Conservation (phyloP, 768 basidiomycete species). For the Tulasnella sp. region DNA sequence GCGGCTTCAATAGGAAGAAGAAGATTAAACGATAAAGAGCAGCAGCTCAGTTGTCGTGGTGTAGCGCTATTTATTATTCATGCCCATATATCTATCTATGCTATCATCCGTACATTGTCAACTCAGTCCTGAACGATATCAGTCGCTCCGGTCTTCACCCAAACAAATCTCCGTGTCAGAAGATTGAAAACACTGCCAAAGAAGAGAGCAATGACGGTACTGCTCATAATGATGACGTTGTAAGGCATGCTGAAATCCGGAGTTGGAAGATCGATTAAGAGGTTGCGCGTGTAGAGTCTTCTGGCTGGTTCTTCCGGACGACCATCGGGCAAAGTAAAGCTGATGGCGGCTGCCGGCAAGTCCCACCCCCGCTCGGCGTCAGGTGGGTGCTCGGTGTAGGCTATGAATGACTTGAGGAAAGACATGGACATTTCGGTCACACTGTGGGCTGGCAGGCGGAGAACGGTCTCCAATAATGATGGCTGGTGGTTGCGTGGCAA, state of each 20-base stretch:
- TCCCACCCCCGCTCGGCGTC: slow-evolving; percentile 97
- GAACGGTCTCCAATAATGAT: slow-evolving; percentile 70
- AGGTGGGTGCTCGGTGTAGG: slow-evolving; percentile 94
- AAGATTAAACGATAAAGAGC: slow-evolving; percentile 11
- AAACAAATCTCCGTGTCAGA: slow-evolving; percentile 76
- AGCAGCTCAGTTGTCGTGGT: not conserved
- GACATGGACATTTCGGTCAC: slow-evolving; percentile 70
- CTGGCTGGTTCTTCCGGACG: slow-evolving; percentile 29
- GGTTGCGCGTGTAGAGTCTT: slow-evolving; percentile 74
- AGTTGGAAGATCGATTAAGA: slow-evolving; percentile 93
- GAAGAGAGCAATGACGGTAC: slow-evolving; percentile 85
- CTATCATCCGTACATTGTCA: not conserved
- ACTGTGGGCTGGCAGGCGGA: slow-evolving; percentile 70
- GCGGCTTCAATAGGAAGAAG: slow-evolving; percentile 24
- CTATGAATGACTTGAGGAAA: slow-evolving; percentile 80
- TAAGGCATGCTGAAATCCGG: slow-evolving; percentile 99
- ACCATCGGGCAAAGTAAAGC: slow-evolving; percentile 43
- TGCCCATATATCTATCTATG: not conserved
- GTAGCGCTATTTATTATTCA: not conserved
- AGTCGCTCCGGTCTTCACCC: slow-evolving; percentile 37
- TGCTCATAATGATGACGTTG: slow-evolving; percentile 97
- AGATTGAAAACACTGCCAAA: slow-evolving; percentile 93
- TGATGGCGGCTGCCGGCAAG: slow-evolving; percentile 79
- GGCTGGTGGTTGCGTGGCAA: slow-evolving; percentile 71
- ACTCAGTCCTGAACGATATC: slow-evolving; percentile 1